A percentile compares a stretch with the other conserved stretches of the same genome.
Evolutionary conservation across 257 asterid genomes (phyloP).

Genomic region (Rehmannia glutinosa): DNA sequence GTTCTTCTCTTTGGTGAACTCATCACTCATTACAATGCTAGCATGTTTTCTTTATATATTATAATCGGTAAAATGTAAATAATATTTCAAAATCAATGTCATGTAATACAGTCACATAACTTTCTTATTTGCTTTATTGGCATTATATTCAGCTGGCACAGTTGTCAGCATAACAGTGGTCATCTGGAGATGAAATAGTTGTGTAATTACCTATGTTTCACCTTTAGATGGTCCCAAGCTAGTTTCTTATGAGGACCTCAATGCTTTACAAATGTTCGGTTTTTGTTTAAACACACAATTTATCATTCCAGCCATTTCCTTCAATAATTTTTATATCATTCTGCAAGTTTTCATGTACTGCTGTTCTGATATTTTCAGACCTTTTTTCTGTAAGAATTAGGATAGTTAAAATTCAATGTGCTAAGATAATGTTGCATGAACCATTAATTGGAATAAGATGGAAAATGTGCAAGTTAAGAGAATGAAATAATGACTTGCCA

Average conservation of each 20-base stretch:
- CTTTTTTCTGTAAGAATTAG: not conserved
- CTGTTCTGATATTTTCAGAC: not conserved
- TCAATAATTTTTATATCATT: not conserved
- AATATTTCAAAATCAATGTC: not conserved
- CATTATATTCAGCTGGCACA: constrained; percentile 1
- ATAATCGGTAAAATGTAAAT: not conserved
- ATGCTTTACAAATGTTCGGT: not conserved
- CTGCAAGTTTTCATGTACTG: not conserved
- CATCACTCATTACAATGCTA: not conserved
- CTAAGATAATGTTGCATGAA: not conserved
- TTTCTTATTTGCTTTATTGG: constrained; percentile 2
- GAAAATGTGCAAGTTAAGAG: not conserved
- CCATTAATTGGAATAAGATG: not conserved
- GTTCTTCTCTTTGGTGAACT: not conserved
- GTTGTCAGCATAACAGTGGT: not conserved
- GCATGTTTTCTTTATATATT: not conserved
- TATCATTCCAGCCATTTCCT: not conserved
- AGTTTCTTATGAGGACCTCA: constrained; percentile 3
- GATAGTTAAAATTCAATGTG: not conserved
- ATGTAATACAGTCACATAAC: not conserved
- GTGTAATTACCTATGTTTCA: not conserved
- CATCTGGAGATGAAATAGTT: constrained; percentile 7
- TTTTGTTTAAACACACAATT: not conserved
- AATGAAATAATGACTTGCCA: not conserved
- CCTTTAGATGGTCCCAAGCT: not conserved